Evolutionary conservation across 2,329 filamentous ascomycete genomes (phyloP).

Genomic region (Lasiodiplodia gonubiensis): DNA sequence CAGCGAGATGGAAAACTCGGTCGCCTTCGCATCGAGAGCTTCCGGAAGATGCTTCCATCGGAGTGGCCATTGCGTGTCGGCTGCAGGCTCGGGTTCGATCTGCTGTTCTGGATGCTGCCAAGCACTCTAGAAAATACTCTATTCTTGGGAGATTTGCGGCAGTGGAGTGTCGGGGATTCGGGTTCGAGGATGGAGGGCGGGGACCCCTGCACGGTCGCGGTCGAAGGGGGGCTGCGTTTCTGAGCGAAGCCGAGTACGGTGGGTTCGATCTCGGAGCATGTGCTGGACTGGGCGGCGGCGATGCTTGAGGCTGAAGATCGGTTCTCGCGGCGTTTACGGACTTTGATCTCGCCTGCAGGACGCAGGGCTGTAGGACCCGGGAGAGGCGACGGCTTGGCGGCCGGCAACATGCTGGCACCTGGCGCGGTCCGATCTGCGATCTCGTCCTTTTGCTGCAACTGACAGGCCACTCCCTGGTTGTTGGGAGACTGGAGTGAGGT

Average conservation of each 20-base stretch:
- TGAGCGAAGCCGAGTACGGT: constrained; percentile 1
- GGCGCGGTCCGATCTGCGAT: constrained; percentile 21
- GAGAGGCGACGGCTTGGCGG: constrained; percentile 13
- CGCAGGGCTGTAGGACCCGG: constrained; percentile 23
- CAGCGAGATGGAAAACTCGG: constrained; percentile 33
- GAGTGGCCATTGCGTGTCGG: constrained; percentile 33
- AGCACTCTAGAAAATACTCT: constrained; percentile 33
- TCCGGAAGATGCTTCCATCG: constrained; percentile 38
- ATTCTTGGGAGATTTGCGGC: constrained; percentile 30
- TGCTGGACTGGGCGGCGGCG: constrained; percentile 6
- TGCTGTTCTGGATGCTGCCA: constrained; percentile 30
- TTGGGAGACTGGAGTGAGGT: background rate
- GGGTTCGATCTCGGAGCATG: background rate
- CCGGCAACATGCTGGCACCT: constrained; percentile 25
- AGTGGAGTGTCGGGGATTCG: constrained; percentile 13
- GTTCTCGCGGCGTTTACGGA: constrained; percentile 28
- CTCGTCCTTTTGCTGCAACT: constrained; percentile 1
- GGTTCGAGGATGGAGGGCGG: background rate
- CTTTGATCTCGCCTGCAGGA: constrained; percentile 27
- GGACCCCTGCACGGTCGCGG: background rate
- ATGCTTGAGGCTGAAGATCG: constrained; percentile 21
- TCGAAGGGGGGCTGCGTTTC: background rate
- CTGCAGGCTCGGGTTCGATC: constrained; percentile 30
- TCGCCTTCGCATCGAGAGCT: constrained; percentile 38
- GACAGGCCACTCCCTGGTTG: background rate